phyloP scores from a whole-genome alignment of 2,329 filamentous ascomycete genomes.

The Fusarium tupiense region DNA sequence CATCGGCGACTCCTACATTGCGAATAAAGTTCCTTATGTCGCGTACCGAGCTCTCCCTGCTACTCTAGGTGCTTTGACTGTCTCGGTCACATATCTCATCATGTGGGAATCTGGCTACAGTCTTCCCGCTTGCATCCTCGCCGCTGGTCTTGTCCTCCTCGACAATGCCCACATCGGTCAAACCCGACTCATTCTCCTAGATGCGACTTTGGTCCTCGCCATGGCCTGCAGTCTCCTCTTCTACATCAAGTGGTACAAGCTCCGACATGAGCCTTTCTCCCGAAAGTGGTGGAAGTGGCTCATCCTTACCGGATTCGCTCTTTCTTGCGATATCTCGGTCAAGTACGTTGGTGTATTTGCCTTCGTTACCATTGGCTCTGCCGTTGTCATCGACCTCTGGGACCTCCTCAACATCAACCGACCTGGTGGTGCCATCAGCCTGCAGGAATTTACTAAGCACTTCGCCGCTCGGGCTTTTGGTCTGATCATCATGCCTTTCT shows the following conservation, averaged over 20 bases:
- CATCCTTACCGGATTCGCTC: constrained; percentile 88
- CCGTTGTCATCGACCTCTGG: constrained; percentile 95
- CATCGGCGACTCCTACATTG: constrained; percentile 97
- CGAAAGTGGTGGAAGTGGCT: constrained; percentile 99
- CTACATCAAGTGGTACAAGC: constrained; percentile 98
- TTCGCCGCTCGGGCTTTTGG: constrained; percentile 88
- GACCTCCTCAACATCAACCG: constrained; percentile 91
- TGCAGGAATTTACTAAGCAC: constrained; percentile 87
- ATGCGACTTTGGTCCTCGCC: constrained; percentile 92
- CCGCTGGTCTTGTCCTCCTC: constrained; percentile 86
- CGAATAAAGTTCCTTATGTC: constrained; percentile 96
- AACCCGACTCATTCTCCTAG: constrained; percentile 92
- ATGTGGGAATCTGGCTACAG: constrained; percentile 99
- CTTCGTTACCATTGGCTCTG: constrained; percentile 95
- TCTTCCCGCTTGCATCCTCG: constrained; percentile 88
- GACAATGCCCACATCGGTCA: constrained; percentile 99
- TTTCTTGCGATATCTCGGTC: constrained; percentile 97
- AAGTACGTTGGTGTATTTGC: constrained; percentile 98
- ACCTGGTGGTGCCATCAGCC: constrained; percentile 79
- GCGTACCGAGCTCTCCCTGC: constrained; percentile 95
- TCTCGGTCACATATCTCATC: constrained; percentile 93
- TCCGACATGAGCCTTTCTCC: constrained; percentile 86
- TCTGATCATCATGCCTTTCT: constrained; percentile 89
- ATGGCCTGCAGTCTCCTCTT: constrained; percentile 94
- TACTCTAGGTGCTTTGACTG: constrained; percentile 88